A percentile compares a stretch with the other conserved stretches of the same genome.
These are phyloP conservation scores for Setaria italica DNA, from an alignment of 202 grass and related monocot species.

Conservation along the genomic window DNA sequence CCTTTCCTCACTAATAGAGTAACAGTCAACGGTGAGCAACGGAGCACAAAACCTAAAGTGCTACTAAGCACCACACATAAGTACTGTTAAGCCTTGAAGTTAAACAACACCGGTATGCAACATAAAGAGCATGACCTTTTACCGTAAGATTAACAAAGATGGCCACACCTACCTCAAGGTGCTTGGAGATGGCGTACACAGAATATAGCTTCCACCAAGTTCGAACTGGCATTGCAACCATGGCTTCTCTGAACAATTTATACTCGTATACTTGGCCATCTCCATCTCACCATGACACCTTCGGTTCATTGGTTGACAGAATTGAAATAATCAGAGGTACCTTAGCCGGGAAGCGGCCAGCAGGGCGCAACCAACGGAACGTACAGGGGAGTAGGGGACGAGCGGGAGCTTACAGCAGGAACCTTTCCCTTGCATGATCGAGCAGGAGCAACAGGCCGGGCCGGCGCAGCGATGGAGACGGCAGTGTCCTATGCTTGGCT, in stretches of 20 bases:
- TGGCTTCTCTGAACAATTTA: not conserved
- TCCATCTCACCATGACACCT: not conserved
- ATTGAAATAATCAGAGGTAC: conserved; percentile 20
- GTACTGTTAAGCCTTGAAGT: not conserved
- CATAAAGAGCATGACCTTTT: not conserved
- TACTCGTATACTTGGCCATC: not conserved
- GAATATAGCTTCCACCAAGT: conserved; percentile 19
- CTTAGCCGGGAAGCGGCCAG: not conserved
- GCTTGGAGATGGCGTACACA: not conserved
- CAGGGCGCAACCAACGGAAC: conserved; percentile 16
- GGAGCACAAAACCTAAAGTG: not conserved
- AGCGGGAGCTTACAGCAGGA: conserved; percentile 34
- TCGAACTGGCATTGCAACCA: not conserved
- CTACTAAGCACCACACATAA: not conserved
- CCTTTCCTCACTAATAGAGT: not conserved
- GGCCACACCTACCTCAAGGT: not conserved
- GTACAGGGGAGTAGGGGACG: conserved; percentile 34
- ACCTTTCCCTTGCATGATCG: conserved; percentile 25
- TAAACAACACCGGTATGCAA: not conserved
- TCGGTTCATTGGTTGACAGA: not conserved
- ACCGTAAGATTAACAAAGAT: conserved; percentile 11
- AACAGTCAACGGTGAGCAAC: not conserved
- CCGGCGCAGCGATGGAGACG: conserved; percentile 24
- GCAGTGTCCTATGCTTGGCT: conserved; percentile 51
- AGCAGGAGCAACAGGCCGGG: conserved; percentile 5